A percentile compares a stretch with the other conserved stretches of the same genome.
These are phyloP conservation scores for Balamuthia mandrillaris DNA, from an alignment of 208 protist species.

Conservation along the genomic window DNA sequence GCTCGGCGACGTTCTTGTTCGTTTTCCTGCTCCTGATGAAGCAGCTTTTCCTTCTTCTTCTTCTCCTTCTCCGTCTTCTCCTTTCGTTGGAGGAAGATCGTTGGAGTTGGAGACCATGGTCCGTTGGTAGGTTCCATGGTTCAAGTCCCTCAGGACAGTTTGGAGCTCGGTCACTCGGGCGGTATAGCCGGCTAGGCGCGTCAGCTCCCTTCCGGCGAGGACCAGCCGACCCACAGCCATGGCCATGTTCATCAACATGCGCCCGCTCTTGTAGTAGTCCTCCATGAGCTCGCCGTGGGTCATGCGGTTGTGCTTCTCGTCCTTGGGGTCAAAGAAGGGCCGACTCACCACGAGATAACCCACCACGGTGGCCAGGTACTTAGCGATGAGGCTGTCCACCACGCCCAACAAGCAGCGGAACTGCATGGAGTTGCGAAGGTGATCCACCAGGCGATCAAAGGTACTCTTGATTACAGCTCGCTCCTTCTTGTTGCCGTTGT, in stretches of 20 bases:
- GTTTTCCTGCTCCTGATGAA: too few relatives aligned
- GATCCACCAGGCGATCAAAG: slow-evolving; percentile 26
- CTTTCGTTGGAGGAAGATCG: too few relatives aligned
- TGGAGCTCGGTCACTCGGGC: slow-evolving; percentile 63
- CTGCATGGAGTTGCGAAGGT: slow-evolving; percentile 34
- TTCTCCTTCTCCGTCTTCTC: too few relatives aligned
- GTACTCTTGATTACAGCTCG: slow-evolving; percentile 53
- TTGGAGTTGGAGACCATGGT: too few relatives aligned
- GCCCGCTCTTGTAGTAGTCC: slow-evolving; percentile 57
- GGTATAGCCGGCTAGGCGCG: slow-evolving; percentile 56
- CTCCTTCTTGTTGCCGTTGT: slow-evolving; percentile 62
- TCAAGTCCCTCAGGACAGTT: slow-evolving; percentile 53
- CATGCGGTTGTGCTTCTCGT: neutral
- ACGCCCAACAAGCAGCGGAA: slow-evolving; percentile 54
- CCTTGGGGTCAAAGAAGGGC: slow-evolving; percentile 54
- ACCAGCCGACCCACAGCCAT: slow-evolving; percentile 66
- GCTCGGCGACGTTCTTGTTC: too few relatives aligned
- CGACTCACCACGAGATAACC: slow-evolving; percentile 64
- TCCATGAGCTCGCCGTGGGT: slow-evolving; percentile 46
- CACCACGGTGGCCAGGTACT: slow-evolving; percentile 67
- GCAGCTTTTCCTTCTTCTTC: too few relatives aligned
- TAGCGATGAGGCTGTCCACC: slow-evolving; percentile 69
- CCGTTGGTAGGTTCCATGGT: slow-evolving; percentile 48
- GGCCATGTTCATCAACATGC: slow-evolving; percentile 64
- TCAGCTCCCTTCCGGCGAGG: slow-evolving; percentile 60